Conservation (phyloP, 2,329 filamentous ascomycete genomes). For the Pyrenochaeta sp. region DNA sequence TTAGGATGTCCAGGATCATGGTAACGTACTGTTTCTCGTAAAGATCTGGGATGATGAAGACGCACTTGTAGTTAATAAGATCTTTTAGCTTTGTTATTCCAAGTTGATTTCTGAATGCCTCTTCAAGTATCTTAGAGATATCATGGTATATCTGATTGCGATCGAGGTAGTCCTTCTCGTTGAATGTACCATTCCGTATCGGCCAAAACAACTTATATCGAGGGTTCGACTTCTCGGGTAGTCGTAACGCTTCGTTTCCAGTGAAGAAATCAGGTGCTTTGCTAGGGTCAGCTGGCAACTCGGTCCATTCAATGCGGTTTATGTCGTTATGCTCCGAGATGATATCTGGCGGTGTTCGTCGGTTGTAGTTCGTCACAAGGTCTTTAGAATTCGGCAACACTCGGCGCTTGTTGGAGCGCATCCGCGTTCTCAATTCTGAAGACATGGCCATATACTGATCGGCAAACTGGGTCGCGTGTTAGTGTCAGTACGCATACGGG, state of each 20-base stretch:
- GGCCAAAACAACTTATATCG: slow-evolving; percentile 96
- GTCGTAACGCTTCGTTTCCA: slow-evolving; percentile 81
- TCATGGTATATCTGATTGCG: slow-evolving; percentile 85
- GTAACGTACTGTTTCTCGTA: slow-evolving; percentile 96
- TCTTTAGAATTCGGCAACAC: slow-evolving; percentile 98
- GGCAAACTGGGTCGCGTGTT: slow-evolving; percentile 52
- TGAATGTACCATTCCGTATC: slow-evolving; percentile 83
- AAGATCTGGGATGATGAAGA: slow-evolving; percentile 95
- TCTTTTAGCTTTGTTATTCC: slow-evolving; percentile 79
- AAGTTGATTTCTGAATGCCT: slow-evolving; percentile 85
- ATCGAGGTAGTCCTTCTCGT: slow-evolving; percentile 86
- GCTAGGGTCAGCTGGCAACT: slow-evolving; percentile 67
- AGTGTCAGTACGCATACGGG: slow-evolving; percentile 2
- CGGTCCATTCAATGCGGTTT: slow-evolving; percentile 93
- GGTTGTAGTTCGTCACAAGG: slow-evolving; percentile 92
- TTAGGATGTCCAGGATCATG: slow-evolving; percentile 81
- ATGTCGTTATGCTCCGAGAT: slow-evolving; percentile 97
- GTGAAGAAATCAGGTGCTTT: slow-evolving; percentile 81
- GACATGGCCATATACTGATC: slow-evolving; percentile 80
- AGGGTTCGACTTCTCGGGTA: slow-evolving; percentile 87
- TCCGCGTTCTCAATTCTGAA: slow-evolving; percentile 84
- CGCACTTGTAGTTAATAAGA: slow-evolving; percentile 91
- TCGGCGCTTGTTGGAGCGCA: slow-evolving; percentile 93
- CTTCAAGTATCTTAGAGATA: slow-evolving; percentile 85
- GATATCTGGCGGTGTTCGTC: slow-evolving; percentile 80